Evolutionary conservation across 1,284 basidiomycete genomes (phyloP).

Genomic region (Microbotryum scabiosae): DNA sequence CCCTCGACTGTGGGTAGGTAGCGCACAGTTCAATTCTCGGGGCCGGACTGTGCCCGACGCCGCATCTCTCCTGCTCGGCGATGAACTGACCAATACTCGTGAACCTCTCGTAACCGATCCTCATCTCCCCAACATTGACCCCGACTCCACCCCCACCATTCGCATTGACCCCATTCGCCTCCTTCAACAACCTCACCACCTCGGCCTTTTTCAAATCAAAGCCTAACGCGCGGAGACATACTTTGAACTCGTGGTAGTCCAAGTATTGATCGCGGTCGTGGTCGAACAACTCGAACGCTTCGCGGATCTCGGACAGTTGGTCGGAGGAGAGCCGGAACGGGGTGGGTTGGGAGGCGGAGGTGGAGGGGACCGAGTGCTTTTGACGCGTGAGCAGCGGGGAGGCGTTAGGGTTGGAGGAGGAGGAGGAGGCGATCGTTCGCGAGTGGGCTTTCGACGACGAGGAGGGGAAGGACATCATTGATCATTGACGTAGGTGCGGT

Average conservation of each 20-base stretch:
- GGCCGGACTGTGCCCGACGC: too few relatives aligned
- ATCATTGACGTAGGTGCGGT: too few relatives aligned
- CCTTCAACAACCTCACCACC: constrained; percentile 86
- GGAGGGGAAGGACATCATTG: too few relatives aligned
- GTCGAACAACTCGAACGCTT: constrained; percentile 98
- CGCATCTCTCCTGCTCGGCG: too few relatives aligned
- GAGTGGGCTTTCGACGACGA: too few relatives aligned
- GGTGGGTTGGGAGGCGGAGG: too few relatives aligned
- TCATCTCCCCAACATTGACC: not conserved
- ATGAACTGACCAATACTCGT: constrained; percentile 2
- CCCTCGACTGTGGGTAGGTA: constrained; percentile 92
- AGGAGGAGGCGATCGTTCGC: too few relatives aligned
- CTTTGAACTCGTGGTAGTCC: constrained; percentile 97
- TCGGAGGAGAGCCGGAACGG: constrained; percentile 11
- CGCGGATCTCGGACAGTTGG: constrained; percentile 67
- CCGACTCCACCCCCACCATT: too few relatives aligned
- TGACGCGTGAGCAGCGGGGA: too few relatives aligned
- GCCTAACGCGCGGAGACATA: constrained; percentile 94
- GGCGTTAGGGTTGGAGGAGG: too few relatives aligned
- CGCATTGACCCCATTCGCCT: constrained; percentile 38
- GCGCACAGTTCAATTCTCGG: too few relatives aligned
- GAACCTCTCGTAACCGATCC: constrained; percentile 6
- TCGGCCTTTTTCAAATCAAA: constrained; percentile 98
- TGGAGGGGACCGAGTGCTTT: too few relatives aligned
- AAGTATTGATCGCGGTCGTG: constrained; percentile 82